Evolutionary conservation across 805 yeast genomes (phyloP), one percentile per base, ranked within the genome.

Genomic region (Metschnikowia rubicola): DNA sequence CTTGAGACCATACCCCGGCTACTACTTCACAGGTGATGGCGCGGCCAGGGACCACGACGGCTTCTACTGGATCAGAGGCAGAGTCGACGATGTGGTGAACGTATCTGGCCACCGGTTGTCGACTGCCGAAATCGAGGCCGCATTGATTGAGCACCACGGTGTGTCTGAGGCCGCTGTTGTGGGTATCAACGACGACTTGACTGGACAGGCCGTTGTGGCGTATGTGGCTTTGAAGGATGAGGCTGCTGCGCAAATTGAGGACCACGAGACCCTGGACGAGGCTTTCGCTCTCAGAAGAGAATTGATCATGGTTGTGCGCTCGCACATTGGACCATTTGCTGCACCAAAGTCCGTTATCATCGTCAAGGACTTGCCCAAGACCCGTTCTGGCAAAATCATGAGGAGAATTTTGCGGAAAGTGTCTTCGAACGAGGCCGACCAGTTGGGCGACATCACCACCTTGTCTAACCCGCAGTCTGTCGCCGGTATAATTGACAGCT

Each of bases 61-160:
- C 6, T 87, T 79, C 72, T 84, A 81, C 70, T 87, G 94, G 91
- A 86, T 87, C 55, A 67, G 86, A 60, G 95, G 95, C 47, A 78
- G 95, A 71, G 94, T 87, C 51, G 95, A 87, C 66, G 95, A 87
- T 65, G 95, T 87, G 50, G 95, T 87, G 43, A 87, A 87, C 63
- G 94, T 87, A 36, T 82, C 89, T 32, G 95, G 95, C 47, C 95
- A 87, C 71, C 76, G 95, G 65, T 74, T 87, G 59, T 86, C 94
- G n/a, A 87, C 95, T 40, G 89, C 95, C 33, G 95, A 87, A 68
- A 86, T 87, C 57, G 95, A 87, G 69, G 87, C 91, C 40, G 90
- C 92, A 7, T 71, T 87, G 52, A 75, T 84, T 55, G 92, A 86
- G 66, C 86, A 85, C 66, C 67, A 74, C 21, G 70, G 76, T 40